Percentiles rank a stretch among this genome's conserved stretches.
Evolutionary conservation across 2,329 filamentous ascomycete genomes (phyloP).

Genomic region (Sphaerulina vaccinii): DNA sequence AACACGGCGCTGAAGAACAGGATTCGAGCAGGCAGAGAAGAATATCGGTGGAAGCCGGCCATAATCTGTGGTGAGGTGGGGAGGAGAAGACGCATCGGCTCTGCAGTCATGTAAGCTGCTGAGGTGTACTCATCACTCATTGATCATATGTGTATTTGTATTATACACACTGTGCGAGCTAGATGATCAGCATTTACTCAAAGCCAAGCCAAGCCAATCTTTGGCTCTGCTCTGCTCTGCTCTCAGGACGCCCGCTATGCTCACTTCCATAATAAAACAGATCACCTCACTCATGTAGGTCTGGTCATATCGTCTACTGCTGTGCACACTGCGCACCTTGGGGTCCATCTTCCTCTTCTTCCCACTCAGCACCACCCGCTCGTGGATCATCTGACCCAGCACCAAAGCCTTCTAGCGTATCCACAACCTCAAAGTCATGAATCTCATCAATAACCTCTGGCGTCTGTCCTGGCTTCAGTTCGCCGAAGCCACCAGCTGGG

Average conservation of each 20-base stretch:
- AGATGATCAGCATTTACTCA: background rate
- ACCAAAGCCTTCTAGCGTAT: slow-evolving; percentile 80
- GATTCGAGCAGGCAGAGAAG: too few relatives aligned
- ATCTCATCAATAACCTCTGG: slow-evolving; percentile 83
- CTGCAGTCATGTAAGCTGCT: too few relatives aligned
- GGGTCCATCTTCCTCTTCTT: slow-evolving; percentile 62
- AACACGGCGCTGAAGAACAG: too few relatives aligned
- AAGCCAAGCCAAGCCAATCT: too few relatives aligned
- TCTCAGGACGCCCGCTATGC: background rate
- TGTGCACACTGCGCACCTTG: slow-evolving; percentile 69
- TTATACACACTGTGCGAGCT: background rate
- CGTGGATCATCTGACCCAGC: slow-evolving; percentile 68
- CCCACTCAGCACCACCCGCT: slow-evolving; percentile 65
- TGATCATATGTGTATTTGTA: background rate
- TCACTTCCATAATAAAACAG: too few relatives aligned
- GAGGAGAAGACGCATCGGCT: too few relatives aligned
- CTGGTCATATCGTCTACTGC: slow-evolving; percentile 61
- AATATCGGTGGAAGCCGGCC: too few relatives aligned
- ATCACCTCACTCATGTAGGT: too few relatives aligned
- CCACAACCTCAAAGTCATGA: slow-evolving; percentile 72
- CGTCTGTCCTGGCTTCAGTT: slow-evolving; percentile 50
- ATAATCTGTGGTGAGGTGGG: too few relatives aligned
- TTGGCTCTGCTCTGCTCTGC: background rate
- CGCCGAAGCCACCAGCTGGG: slow-evolving; percentile 12
- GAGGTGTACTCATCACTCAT: background rate